These are phyloP conservation scores for Curvularia hawaiiensis DNA, from an alignment of 2,329 filamentous ascomycete genomes.

Conservation along the genomic window DNA sequence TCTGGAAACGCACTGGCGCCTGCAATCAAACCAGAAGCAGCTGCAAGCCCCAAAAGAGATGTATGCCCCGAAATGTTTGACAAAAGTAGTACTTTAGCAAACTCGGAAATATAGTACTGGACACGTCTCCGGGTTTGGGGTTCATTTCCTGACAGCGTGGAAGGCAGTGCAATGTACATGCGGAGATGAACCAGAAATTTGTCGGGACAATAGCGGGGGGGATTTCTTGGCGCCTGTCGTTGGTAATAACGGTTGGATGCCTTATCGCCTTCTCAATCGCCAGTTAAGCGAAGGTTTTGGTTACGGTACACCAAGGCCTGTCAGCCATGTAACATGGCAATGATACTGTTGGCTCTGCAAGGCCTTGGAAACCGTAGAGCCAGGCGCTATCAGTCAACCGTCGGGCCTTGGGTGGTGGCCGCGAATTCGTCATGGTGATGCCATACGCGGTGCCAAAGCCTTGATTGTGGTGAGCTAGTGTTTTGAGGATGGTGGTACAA, in stretches of 20 bases:
- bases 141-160: not conserved
- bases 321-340: not conserved
- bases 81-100: not conserved
- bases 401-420: not conserved
- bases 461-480: not conserved
- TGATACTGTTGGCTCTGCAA: not conserved
- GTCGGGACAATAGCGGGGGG: slow-evolving; percentile 1
- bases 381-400: not conserved
- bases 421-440: slow-evolving; percentile 1
- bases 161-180: not conserved
- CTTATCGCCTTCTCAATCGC: not conserved
- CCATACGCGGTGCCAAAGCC: not conserved
- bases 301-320: not conserved
- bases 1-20: not conserved
- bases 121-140: not conserved
- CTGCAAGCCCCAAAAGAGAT: not conserved
- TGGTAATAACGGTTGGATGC: not conserved
- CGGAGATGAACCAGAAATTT: not conserved
- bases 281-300: not conserved
- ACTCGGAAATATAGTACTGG: not conserved
- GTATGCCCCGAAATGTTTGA: not conserved
- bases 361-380: not conserved
- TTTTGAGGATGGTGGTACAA: not conserved
- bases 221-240: not conserved
- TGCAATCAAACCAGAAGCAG: not conserved